Percentiles rank a stretch among this genome's conserved stretches.
Conservation (phyloP, 106 monocot genomes). For the Iris macrosiphon region DNA sequence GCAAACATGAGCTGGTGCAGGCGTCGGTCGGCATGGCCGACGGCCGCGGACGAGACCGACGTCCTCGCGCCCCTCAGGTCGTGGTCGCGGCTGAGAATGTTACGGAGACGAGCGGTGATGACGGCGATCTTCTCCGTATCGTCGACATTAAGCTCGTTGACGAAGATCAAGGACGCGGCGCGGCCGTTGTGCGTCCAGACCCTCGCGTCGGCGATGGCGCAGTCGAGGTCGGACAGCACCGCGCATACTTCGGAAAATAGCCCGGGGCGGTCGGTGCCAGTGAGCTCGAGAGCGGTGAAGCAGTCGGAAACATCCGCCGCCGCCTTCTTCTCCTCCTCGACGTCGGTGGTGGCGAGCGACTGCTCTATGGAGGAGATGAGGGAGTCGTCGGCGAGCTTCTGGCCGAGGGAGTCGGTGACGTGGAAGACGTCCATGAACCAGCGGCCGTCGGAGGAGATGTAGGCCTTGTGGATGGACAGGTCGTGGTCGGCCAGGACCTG, state of each 20-base stretch:
- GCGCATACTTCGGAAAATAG: conserved; percentile 37
- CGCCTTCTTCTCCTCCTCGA: background rate
- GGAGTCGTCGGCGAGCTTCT: conserved; percentile 25
- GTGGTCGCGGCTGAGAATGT: conserved; percentile 10
- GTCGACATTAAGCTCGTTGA: conserved; percentile 10
- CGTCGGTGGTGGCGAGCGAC: background rate
- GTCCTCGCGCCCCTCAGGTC: conserved; percentile 14
- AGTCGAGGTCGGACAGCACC: conserved; percentile 27
- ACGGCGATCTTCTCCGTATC: conserved; percentile 10
- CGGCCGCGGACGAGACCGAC: conserved; percentile 8
- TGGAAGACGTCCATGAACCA: conserved; percentile 13
- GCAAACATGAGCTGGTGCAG: conserved; percentile 46
- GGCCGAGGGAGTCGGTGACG: conserved; percentile 30
- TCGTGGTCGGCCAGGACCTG: too few species aligned
- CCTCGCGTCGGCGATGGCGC: conserved; percentile 23
- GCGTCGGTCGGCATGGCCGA: conserved; percentile 21
- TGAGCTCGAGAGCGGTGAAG: conserved; percentile 27
- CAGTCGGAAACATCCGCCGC: background rate
- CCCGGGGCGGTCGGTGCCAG: conserved; percentile 32
- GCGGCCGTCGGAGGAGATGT: conserved; percentile 46
- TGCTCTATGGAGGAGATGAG: conserved; percentile 23
- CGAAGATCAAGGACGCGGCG: conserved; percentile 21
- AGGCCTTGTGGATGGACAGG: conserved; percentile 28
- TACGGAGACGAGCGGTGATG: background rate
- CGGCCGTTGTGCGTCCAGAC: conserved; percentile 42